Base-by-base conservation (phyloP, 495 filamentous ascomycete genomes). In the Aspergillus carlsbadensis region DNA sequence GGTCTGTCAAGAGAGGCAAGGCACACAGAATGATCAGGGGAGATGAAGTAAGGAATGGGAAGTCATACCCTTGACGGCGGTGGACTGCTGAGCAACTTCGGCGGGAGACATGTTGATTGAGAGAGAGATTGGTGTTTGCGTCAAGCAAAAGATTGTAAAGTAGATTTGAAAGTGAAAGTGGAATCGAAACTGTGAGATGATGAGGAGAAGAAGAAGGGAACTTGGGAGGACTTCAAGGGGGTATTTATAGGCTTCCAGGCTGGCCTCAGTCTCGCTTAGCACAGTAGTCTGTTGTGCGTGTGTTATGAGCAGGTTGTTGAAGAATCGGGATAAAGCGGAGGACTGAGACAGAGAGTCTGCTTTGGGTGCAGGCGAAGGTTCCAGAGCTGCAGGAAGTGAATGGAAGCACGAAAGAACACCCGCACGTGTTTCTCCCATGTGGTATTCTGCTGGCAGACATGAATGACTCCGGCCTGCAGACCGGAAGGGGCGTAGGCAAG, bases 71-170 rank as follows among this genome's bases (percentile, higher is more conserved):
- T 70, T 68, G 59, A 65, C 54, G 47, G 66, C 54, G 48, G 67
- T 60, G 43, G 58, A 42, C 57, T 65, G 68, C 54, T 63, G 68
- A 54, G 42, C 59, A 39, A 69, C 58, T 48, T 67, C 60, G 51
- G 50, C 18, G 57, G 67, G 61, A 67, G 69, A 65, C 70, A 75
- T 75, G 60, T 62, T 67, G 66, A 69, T 56, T 53, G 63, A 63
- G 61, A 29, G 59, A n/a, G 50, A 61, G 45, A 42, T 36, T 58
- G 53, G 51, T 21, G 15, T 41, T 52, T 49, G 58, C 58, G 58
- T 57, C 35, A 58, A 65, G 53, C 36, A 42, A 69, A 68, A 63
- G 59, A 47, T 61, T 64, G 61, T 29, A 57, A 26, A 29, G 34
- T 33, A 31, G 21, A 20, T 55, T 56, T 52, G 40, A 46, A 50